A percentile compares a stretch with the other conserved stretches of the same genome.
Evolutionary conservation across 129 eudicot genomes (phyloP).

Genomic region (Dittrichia graveolens): DNA sequence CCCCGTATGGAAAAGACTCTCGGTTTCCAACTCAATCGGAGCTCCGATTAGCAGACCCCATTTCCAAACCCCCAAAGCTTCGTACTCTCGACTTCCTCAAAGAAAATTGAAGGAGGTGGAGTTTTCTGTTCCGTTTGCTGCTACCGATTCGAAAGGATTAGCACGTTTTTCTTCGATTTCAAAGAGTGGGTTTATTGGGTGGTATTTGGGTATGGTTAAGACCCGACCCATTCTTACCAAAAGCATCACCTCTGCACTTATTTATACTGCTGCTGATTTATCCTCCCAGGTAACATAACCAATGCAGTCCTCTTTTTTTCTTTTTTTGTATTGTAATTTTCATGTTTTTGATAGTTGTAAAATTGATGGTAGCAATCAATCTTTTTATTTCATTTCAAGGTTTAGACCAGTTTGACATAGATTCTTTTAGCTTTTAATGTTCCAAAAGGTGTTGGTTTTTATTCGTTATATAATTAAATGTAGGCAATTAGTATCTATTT

Average conservation of each 20-base stretch:
- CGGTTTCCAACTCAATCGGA: conserved; percentile 36
- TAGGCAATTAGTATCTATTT: neutral
- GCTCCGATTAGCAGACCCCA: conserved; percentile 36
- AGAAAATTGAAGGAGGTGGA: conserved; percentile 42
- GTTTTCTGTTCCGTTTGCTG: conserved; percentile 27
- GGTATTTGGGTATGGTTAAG: conserved; percentile 77
- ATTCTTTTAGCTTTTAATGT: neutral
- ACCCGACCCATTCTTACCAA: conserved; percentile 81
- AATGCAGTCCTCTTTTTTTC: neutral
- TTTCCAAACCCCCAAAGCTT: conserved; percentile 34
- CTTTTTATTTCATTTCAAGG: too few relatives aligned
- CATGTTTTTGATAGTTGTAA: neutral
- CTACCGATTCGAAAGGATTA: neutral
- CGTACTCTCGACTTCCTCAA: conserved; percentile 38
- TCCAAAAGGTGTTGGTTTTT: neutral
- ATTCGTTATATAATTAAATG: neutral
- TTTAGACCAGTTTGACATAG: neutral
- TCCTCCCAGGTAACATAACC: conserved; percentile 70
- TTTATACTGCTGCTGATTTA: conserved; percentile 73
- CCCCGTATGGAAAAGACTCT: conserved; percentile 24
- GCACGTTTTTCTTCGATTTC: conserved; percentile 34
- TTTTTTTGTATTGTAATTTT: neutral
- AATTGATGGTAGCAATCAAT: neutral
- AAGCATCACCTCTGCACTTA: conserved; percentile 65
- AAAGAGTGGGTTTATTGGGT: conserved; percentile 50